These are phyloP conservation scores for Scleromitrula shiraiana DNA, from an alignment of 2,329 filamentous ascomycete species.

Conservation along the genomic window DNA sequence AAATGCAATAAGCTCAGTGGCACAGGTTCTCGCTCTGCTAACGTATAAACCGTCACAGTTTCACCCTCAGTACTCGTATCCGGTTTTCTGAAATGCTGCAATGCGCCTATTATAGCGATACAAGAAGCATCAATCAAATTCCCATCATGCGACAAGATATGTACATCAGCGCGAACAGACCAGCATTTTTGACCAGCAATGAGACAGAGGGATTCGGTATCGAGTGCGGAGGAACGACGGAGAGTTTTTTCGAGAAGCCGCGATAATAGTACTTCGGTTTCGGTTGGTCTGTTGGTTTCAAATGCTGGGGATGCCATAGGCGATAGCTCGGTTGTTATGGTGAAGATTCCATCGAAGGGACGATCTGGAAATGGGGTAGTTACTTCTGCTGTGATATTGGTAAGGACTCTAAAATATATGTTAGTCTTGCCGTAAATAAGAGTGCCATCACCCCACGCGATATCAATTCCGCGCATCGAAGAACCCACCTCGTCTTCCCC, in stretches of 20 bases:
- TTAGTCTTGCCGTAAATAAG: background rate
- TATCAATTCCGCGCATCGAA: background rate
- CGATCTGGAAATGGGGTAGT: slow-evolving; percentile 78
- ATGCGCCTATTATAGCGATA: slow-evolving; percentile 75
- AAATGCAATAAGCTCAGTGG: slow-evolving; percentile 86
- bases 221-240: slow-evolving; percentile 82
- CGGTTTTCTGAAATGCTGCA: slow-evolving; percentile 85
- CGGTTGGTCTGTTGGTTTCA: slow-evolving; percentile 75
- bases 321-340: slow-evolving; percentile 81
- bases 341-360: slow-evolving; percentile 92
- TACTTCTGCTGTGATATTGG: slow-evolving; percentile 81
- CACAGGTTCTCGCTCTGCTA: slow-evolving; percentile 82
- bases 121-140: slow-evolving; percentile 82
- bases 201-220: slow-evolving; percentile 93
- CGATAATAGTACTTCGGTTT: slow-evolving; percentile 78
- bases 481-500: slow-evolving; percentile 74
- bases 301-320: slow-evolving; percentile 89
- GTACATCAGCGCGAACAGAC: slow-evolving; percentile 82
- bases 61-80: slow-evolving; percentile 84
- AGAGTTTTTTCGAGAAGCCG: slow-evolving; percentile 90
- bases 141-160: slow-evolving; percentile 85
- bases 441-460: background rate
- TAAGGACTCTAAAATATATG: slow-evolving; percentile 55
- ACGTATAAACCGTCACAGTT: slow-evolving; percentile 72
- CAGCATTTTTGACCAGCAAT: slow-evolving; percentile 87